Evolutionary conservation across 805 yeast species (phyloP).

Genomic region (Sugiyamaella boreocaroliniensis): DNA sequence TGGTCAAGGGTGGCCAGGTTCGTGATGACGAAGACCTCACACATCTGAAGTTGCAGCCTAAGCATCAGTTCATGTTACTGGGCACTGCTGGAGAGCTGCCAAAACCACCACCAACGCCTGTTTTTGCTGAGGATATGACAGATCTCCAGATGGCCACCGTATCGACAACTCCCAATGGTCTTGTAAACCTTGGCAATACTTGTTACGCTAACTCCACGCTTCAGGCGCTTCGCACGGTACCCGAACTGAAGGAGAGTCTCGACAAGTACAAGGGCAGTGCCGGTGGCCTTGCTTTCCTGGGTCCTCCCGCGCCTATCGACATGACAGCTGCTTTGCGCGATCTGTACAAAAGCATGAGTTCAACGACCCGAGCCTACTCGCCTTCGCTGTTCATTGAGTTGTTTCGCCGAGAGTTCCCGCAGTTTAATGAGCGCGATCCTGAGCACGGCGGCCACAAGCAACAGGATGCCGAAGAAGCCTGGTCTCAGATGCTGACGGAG

Average conservation of each 20-base stretch:
- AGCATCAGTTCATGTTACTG: slow-evolving; percentile 73
- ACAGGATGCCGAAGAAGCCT: slow-evolving; percentile 98
- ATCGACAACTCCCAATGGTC: slow-evolving; percentile 51
- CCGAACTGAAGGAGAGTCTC: slow-evolving; percentile 45
- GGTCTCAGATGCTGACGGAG: slow-evolving; percentile 62
- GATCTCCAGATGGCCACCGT: slow-evolving; percentile 36
- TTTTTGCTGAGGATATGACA: slow-evolving; percentile 65
- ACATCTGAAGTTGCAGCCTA: slow-evolving; percentile 50
- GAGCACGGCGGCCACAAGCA: slow-evolving; percentile 72
- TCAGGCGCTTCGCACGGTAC: slow-evolving; percentile 46
- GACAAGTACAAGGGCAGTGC: slow-evolving; percentile 32
- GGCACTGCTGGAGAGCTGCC: slow-evolving; percentile 79
- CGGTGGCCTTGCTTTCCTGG: background rate
- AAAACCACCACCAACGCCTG: slow-evolving; percentile 39
- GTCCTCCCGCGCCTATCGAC: slow-evolving; percentile 23
- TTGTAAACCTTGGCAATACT: slow-evolving; percentile 67
- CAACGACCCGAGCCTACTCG: slow-evolving; percentile 41
- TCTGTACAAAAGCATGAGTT: slow-evolving; percentile 27
- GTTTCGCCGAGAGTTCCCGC: slow-evolving; percentile 65
- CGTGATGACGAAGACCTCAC: slow-evolving; percentile 57
- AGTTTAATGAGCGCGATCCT: slow-evolving; percentile 65
- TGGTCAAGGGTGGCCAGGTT: slow-evolving; percentile 83
- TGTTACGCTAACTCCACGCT: slow-evolving; percentile 69
- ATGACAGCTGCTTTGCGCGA: slow-evolving; percentile 29
- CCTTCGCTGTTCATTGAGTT: slow-evolving; percentile 58